Evolutionary conservation across 192 early-diverging fungal genomes (phyloP).

Genomic region (Piromyces sp.): DNA sequence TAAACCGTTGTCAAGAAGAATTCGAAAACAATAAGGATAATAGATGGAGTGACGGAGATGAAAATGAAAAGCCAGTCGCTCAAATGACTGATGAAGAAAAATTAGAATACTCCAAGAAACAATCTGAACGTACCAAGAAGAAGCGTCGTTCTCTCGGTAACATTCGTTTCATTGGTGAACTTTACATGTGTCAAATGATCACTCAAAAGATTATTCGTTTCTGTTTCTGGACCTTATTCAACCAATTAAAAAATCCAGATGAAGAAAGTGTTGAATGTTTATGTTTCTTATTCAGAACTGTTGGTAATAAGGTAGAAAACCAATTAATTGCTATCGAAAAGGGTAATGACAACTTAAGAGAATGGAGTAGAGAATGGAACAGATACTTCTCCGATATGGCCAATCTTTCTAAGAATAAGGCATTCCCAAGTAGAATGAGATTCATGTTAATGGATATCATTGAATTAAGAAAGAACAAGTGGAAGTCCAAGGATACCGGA

Average conservation of each 20-base stretch:
- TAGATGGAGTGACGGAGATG: constrained; percentile 44
- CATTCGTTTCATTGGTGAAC: constrained; percentile 84
- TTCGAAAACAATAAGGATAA: constrained; percentile 61
- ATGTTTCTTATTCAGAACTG: constrained; percentile 76
- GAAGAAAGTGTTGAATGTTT: constrained; percentile 92
- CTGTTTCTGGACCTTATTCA: constrained; percentile 35
- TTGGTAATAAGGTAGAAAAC: constrained; percentile 42
- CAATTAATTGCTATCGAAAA: constrained; percentile 41
- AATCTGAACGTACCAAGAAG: constrained; percentile 64
- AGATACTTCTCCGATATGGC: constrained; percentile 64
- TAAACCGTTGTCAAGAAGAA: constrained; percentile 88
- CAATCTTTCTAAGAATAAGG: constrained; percentile 46
- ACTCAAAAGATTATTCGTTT: constrained; percentile 84
- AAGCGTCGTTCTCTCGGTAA: constrained; percentile 91
- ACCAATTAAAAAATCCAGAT: constrained; percentile 50
- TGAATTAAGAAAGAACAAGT: constrained; percentile 59
- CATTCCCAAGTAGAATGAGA: constrained; percentile 68
- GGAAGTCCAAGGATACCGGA: constrained; percentile 52
- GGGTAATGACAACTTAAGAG: background rate
- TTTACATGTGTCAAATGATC: constrained; percentile 78
- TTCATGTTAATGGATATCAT: constrained; percentile 85
- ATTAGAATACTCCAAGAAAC: constrained; percentile 27
- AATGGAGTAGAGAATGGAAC: background rate
- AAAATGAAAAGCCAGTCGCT: constrained; percentile 15
- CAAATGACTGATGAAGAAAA: constrained; percentile 48